Evolutionary conservation across 202 grass and related monocot species (phyloP).

Genomic region (Panicum virgatum): DNA sequence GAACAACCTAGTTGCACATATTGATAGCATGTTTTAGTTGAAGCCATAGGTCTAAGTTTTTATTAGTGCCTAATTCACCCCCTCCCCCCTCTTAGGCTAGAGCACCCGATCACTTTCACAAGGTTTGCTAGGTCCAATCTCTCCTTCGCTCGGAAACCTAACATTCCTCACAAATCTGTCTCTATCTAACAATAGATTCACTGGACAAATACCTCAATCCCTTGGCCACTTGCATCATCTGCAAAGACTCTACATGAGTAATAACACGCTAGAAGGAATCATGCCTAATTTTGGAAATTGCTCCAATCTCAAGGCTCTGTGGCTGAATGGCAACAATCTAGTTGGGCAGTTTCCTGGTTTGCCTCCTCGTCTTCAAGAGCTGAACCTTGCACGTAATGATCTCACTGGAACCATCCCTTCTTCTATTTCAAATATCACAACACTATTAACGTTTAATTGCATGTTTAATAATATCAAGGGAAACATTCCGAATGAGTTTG

Average conservation of each 20-base stretch:
- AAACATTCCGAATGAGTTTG: conserved; percentile 27
- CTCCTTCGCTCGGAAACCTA: conserved; percentile 36
- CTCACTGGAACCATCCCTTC: conserved; percentile 33
- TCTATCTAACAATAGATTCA: conserved; percentile 28
- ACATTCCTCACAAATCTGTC: conserved; percentile 21
- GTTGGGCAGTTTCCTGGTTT: conserved; percentile 26
- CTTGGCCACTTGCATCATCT: conserved; percentile 21
- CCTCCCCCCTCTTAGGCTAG: too few species aligned
- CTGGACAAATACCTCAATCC: conserved; percentile 28
- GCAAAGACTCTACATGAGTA: background rate
- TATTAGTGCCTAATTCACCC: too few species aligned
- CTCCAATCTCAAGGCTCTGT: conserved; percentile 17
- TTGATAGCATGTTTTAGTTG: too few species aligned
- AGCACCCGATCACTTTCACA: too few species aligned
- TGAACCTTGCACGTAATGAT: conserved; percentile 28
- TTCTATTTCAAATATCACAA: conserved; percentile 36
- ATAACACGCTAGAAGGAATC: conserved; percentile 22
- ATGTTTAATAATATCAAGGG: background rate
- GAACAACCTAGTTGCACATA: too few species aligned
- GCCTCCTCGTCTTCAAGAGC: conserved; percentile 8
- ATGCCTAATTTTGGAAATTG: conserved; percentile 27
- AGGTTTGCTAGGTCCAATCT: conserved; percentile 21
- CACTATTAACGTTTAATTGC: background rate
- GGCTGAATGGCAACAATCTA: conserved; percentile 30
- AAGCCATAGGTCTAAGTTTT: too few species aligned